Conservation (phyloP, 2,329 filamentous ascomycete genomes). For the Fusarium nelsonii region DNA sequence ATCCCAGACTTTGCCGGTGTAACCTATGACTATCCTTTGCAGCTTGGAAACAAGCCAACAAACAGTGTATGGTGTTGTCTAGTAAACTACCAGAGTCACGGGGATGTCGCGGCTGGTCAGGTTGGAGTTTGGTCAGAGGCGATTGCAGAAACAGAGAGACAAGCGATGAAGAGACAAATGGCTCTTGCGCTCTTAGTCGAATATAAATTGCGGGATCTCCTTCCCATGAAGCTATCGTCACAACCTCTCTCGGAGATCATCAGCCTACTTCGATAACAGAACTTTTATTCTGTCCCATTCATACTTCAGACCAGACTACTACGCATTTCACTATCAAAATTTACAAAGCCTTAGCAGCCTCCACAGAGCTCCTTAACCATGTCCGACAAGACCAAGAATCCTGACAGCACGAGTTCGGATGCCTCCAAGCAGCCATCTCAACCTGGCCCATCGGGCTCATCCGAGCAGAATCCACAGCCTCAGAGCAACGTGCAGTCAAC, state of each 20-base stretch:
- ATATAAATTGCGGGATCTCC: constrained; percentile 12
- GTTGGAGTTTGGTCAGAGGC: background rate
- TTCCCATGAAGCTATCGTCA: background rate
- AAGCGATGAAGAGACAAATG: background rate
- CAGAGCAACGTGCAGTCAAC: background rate
- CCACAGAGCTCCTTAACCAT: background rate
- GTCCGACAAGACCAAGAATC: background rate
- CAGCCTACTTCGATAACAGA: background rate
- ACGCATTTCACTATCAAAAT: background rate
- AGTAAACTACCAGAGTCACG: background rate
- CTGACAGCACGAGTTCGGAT: background rate
- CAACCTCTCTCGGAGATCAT: background rate
- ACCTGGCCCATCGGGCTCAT: background rate
- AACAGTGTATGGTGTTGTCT: constrained; percentile 14
- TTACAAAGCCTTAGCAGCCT: background rate
- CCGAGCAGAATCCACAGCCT: background rate
- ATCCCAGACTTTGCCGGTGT: constrained; percentile 15
- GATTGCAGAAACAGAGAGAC: background rate
- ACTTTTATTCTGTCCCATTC: background rate
- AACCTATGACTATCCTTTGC: background rate
- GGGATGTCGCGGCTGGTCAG: background rate
- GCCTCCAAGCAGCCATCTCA: background rate
- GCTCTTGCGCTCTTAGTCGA: background rate
- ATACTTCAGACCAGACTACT: background rate
- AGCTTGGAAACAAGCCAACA: background rate